phyloP scores from a whole-genome alignment of 176 grass and related monocot genomes.

The Tuctoria greenei region DNA sequence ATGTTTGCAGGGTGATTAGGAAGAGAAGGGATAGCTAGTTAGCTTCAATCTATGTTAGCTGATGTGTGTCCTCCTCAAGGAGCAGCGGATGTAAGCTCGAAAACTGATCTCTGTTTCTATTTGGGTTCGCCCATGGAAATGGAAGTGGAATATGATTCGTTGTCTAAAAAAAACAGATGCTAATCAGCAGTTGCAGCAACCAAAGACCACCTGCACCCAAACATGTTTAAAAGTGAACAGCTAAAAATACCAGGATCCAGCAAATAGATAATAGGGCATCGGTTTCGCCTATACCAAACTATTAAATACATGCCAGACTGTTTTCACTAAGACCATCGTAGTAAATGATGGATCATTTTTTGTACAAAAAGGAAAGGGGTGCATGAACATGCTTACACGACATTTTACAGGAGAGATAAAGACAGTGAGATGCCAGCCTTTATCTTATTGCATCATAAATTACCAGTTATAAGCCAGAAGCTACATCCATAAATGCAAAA shows the following conservation, averaged over 20 bases:
- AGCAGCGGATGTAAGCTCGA: too few relatives aligned
- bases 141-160: too few relatives aligned
- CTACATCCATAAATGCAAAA: slow-evolving; percentile 23
- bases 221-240: background rate
- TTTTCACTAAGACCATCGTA: background rate
- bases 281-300: background rate
- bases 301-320: background rate
- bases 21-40: too few relatives aligned
- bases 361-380: background rate
- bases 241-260: background rate
- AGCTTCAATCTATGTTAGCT: too few relatives aligned
- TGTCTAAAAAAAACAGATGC: background rate
- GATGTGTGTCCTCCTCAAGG: too few relatives aligned
- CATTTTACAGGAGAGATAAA: background rate
- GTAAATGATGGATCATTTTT: slow-evolving; percentile 16
- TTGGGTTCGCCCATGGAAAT: too few relatives aligned
- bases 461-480: background rate
- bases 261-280: background rate
- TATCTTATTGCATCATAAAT: background rate
- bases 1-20: too few relatives aligned
- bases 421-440: background rate
- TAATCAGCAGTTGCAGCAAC: background rate
- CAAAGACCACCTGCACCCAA: slow-evolving; percentile 15
- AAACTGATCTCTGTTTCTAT: too few relatives aligned
- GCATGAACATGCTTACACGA: background rate